Percentiles rank a stretch among this genome's conserved stretches.
phyloP scores from a whole-genome alignment of 306 rosid species.

The Astragalus membranaceus region DNA sequence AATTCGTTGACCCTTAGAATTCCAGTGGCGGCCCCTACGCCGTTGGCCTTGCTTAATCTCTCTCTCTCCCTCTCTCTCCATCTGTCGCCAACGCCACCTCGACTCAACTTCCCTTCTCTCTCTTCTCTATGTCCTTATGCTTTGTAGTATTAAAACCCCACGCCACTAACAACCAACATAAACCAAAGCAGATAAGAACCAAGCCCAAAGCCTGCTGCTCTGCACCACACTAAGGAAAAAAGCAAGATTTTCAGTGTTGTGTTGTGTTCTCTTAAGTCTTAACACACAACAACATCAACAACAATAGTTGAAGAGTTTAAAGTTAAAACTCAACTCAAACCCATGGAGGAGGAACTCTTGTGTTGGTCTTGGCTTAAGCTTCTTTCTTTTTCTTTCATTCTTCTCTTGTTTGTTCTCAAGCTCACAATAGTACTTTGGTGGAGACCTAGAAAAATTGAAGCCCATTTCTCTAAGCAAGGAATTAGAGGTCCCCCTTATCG shows the following conservation, averaged over 20 bases:
- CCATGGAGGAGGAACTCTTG: constrained; percentile 48
- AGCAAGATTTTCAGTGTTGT: neutral
- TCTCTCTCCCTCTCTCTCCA: constrained; percentile 6
- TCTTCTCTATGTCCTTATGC: neutral
- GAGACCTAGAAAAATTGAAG: constrained; percentile 72
- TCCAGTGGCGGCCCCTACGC: constrained; percentile 96
- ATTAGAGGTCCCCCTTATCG: constrained; percentile 93
- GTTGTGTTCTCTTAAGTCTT: neutral
- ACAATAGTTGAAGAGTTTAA: neutral
- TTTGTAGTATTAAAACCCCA: constrained; percentile 47
- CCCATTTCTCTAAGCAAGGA: constrained; percentile 76
- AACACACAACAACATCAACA: neutral
- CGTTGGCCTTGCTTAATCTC: constrained; percentile 63
- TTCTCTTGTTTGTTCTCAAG: constrained; percentile 33
- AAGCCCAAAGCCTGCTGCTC: constrained; percentile 20
- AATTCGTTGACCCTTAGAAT: constrained; percentile 71
- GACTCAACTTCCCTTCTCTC: neutral
- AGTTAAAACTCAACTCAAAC: neutral
- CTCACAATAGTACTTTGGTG: constrained; percentile 65
- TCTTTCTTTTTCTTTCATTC: constrained; percentile 10
- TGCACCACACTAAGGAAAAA: constrained; percentile 1
- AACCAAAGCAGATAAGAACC: constrained; percentile 41
- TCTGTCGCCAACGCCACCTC: constrained; percentile 19
- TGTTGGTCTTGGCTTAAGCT: constrained; percentile 49
- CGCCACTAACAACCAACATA: constrained; percentile 44